Base-by-base conservation (phyloP, 202 grass and related monocot species). In the Alloteropsis angusta region DNA sequence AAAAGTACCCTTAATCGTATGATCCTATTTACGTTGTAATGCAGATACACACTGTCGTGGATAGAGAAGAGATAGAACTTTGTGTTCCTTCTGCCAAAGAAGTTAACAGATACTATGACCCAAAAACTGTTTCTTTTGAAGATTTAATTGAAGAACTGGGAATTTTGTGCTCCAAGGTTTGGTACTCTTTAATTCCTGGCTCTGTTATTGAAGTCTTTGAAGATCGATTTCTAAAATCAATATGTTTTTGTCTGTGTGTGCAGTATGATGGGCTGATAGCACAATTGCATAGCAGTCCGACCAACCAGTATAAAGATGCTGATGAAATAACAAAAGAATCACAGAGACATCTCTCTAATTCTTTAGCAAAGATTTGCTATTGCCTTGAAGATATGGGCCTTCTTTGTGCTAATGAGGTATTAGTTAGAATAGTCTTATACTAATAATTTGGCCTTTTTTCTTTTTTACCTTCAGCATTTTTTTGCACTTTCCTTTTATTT, bases 341-440 rank as follows among this genome's bases (percentile, higher is more conserved):
- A 76, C 83, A 32, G 82, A 90, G 76, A 54, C 65, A 36, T 60
- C 82, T 97, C 10, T 84, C 83, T 36, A 84, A 66, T 81, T 90
- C 74, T 72, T 75, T 76, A 84, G 82, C 81, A 63, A 91, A 89
- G 48, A 90, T 97, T 75, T 85, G 82, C 82, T 77, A 85, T 80
- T 97, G 90, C 75, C 77, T 97, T 63, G 75, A 92, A 82, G 89
- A 92, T 65, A 59, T 81, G 55, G 94, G 94, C 72, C 87, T 94
- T 71, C 61, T 97, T 78, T 97, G 91, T 86, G 89, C 87, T 53
- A 83, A 39, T 71, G 89, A 97, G 91, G 94, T 97, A 90, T 78
- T 73, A 65, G 9, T 53, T 88, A 75, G 35, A 60, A 77, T 52
- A 9, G 22, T 77, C 63, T 15, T 44, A 8, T 21, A 45, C 35